Evolutionary conservation across 305 asterid species (phyloP).

Genomic region (Solanum hybrid): DNA sequence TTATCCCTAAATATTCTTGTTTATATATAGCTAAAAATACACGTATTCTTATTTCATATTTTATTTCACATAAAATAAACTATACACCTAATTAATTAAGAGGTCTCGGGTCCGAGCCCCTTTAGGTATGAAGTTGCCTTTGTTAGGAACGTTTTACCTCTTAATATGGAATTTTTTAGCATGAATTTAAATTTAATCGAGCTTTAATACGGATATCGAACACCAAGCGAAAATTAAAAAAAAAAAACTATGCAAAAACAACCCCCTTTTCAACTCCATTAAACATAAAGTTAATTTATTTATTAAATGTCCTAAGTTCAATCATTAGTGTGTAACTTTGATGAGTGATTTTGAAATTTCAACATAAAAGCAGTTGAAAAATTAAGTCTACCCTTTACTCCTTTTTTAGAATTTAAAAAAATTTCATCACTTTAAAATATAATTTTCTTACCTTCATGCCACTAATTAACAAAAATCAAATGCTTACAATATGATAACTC

Average conservation of each 20-base stretch:
- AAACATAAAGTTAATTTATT: background rate
- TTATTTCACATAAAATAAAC: background rate
- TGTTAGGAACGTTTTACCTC: too few species aligned
- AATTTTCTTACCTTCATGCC: background rate
- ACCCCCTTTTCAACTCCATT: background rate
- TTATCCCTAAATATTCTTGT: background rate
- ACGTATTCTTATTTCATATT: background rate
- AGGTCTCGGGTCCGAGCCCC: too few species aligned
- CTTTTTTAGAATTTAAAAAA: background rate
- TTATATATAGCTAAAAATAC: background rate
- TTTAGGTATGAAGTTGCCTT: too few species aligned
- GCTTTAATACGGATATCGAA: background rate
- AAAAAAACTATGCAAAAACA: background rate
- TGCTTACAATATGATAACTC: background rate
- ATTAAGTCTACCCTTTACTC: background rate
- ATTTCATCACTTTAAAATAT: background rate
- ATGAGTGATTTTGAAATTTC: background rate
- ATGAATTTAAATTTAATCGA: too few species aligned
- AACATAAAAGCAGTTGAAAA: background rate
- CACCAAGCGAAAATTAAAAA: background rate
- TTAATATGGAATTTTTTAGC: fast-evolving
- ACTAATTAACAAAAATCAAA: background rate
- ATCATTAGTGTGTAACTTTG: background rate
- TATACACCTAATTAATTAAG: too few species aligned
- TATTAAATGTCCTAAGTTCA: background rate